Evolutionary conservation across 164 flowering plant species (phyloP).

Genomic region (Vitis cinerea): DNA sequence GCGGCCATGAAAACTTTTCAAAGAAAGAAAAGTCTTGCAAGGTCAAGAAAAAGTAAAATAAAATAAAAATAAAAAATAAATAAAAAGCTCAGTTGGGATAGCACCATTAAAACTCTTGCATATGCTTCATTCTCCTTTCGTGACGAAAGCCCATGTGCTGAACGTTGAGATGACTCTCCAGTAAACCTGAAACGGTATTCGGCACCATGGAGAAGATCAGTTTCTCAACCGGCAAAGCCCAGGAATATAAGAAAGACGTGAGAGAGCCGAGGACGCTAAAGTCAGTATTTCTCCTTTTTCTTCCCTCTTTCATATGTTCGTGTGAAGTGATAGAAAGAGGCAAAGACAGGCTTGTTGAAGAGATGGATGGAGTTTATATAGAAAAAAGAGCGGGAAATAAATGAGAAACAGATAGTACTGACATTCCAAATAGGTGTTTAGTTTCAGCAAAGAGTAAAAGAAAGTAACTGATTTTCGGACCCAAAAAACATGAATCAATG

Average conservation of each 20-base stretch:
- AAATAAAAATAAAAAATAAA: constrained; percentile 5
- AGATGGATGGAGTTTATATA: constrained; percentile 17
- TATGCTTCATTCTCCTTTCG: constrained; percentile 5
- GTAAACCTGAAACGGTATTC: not conserved
- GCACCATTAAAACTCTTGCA: constrained; percentile 11
- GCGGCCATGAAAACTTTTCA: not conserved
- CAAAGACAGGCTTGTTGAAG: constrained; percentile 1
- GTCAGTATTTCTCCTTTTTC: too few species aligned
- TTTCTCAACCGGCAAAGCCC: not conserved
- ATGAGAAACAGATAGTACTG: constrained; percentile 18
- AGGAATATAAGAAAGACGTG: constrained; percentile 8
- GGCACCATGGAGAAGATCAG: not conserved
- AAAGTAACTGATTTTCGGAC: constrained; percentile 6
- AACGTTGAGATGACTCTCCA: not conserved
- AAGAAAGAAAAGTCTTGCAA: constrained; percentile 45
- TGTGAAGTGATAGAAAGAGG: constrained; percentile 16
- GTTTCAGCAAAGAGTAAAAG: constrained; percentile 9
- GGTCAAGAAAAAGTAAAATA: constrained; percentile 48
- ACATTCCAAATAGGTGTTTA: constrained; percentile 31
- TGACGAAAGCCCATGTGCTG: not conserved
- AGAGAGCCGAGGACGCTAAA: not conserved
- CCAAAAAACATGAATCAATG: constrained; percentile 8
- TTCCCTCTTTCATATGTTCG: not conserved
- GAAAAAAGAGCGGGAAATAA: constrained; percentile 16
- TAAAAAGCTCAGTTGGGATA: constrained; percentile 32